Evolutionary conservation across 345 rosid species (phyloP).

Genomic region (Citrus sp.): DNA sequence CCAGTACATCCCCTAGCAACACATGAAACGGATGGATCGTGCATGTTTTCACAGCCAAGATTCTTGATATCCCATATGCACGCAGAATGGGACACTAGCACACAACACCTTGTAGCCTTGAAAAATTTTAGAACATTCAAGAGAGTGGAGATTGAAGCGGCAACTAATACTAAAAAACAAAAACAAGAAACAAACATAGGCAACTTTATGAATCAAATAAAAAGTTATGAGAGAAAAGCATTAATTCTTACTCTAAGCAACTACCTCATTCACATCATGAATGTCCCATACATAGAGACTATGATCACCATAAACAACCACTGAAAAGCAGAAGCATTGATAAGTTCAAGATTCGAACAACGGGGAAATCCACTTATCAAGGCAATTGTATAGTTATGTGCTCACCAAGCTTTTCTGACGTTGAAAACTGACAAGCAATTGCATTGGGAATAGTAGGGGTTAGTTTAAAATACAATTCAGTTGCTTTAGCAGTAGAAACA

Average conservation of each 20-base stretch:
- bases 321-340: conserved; percentile 38
- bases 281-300: conserved; percentile 75
- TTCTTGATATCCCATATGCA: conserved; percentile 83
- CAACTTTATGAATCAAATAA: conserved; percentile 4
- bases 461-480: conserved; percentile 26
- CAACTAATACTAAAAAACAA: neutral
- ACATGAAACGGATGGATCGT: conserved; percentile 66
- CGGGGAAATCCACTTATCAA: neutral
- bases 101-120: conserved; percentile 63
- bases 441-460: conserved; percentile 51
- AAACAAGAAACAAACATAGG: conserved; percentile 2
- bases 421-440: conserved; percentile 79
- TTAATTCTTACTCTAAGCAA: conserved; percentile 1
- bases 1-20: conserved; percentile 78
- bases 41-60: conserved; percentile 77
- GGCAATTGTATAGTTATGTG: conserved; percentile 10
- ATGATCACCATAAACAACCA: conserved; percentile 73
- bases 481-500: conserved; percentile 2
- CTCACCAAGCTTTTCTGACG: conserved; percentile 60
- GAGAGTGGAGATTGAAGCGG: conserved; percentile 5
- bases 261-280: conserved; percentile 60
- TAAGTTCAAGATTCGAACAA: conserved; percentile 3
- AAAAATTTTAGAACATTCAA: conserved; percentile 17
- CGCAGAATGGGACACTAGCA: conserved; percentile 70
- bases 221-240: neutral